phyloP scores from a whole-genome alignment of 2,329 filamentous ascomycete species.

The Tolypocladium endophyticum region DNA sequence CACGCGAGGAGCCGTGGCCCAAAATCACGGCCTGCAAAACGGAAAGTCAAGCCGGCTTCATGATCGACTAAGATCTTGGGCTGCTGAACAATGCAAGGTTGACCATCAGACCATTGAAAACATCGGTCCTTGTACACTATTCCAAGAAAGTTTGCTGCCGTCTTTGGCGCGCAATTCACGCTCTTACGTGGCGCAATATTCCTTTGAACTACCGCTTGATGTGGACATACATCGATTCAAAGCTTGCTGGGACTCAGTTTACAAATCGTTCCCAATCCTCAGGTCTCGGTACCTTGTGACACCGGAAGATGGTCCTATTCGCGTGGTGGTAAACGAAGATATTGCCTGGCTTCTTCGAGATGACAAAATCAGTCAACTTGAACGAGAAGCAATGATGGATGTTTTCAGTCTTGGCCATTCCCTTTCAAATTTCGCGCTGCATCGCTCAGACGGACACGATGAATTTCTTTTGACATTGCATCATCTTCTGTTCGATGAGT shows the following conservation, averaged over 20 bases:
- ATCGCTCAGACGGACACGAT: not conserved
- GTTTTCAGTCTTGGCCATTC: not conserved
- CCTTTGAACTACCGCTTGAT: not conserved
- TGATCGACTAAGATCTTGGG: not conserved
- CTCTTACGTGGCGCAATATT: not conserved
- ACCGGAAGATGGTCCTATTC: not conserved
- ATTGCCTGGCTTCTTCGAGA: not conserved
- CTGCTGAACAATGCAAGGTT: not conserved
- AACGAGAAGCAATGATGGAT: not conserved
- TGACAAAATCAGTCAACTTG: not conserved
- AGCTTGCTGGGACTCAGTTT: not conserved
- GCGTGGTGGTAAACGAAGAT: not conserved
- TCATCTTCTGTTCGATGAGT: not conserved
- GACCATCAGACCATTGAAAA: not conserved
- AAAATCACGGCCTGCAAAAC: not conserved
- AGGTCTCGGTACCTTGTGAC: not conserved
- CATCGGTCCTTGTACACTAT: not conserved
- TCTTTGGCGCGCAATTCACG: not conserved
- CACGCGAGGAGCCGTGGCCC: not conserved
- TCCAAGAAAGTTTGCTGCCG: not conserved
- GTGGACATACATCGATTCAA: not conserved
- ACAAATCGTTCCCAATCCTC: not conserved
- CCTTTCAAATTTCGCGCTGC: not conserved
- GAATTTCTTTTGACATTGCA: not conserved
- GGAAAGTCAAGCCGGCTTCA: not conserved